phyloP scores from a whole-genome alignment of 1,139 yeast genomes.

The Lodderomyces parapsilosis region DNA sequence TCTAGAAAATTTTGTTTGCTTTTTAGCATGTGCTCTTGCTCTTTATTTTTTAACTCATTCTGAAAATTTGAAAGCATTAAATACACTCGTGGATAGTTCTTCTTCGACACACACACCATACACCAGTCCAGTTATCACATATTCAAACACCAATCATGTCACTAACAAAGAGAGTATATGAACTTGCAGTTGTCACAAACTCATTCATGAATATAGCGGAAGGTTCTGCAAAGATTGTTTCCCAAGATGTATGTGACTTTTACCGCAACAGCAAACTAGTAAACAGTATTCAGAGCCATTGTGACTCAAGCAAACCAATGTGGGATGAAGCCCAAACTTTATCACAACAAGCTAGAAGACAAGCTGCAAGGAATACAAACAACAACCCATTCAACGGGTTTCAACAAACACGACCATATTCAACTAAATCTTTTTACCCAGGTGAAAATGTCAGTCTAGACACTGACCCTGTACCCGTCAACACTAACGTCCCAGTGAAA shows the following conservation, averaged over 20 bases:
- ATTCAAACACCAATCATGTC: conserved; percentile 9
- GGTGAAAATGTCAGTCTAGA: conserved; percentile 10
- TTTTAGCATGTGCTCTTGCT: neutral
- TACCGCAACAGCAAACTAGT: conserved; percentile 19
- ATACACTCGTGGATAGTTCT: neutral
- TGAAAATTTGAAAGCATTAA: too few species aligned
- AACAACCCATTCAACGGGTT: conserved; percentile 11
- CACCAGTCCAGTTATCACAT: neutral
- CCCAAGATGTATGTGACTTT: conserved; percentile 21
- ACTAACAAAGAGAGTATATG: conserved; percentile 20
- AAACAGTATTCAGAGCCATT: conserved; percentile 19
- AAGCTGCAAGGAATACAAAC: conserved; percentile 1
- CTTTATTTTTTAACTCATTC: too few species aligned
- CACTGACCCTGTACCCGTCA: neutral
- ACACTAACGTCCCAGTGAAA: neutral
- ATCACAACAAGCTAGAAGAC: conserved; percentile 22
- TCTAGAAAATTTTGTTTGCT: neutral
- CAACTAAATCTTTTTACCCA: conserved; percentile 14
- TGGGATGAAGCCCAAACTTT: conserved; percentile 28
- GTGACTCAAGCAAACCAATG: conserved; percentile 22
- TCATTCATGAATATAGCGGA: conserved; percentile 25
- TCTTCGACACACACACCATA: neutral
- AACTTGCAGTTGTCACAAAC: conserved; percentile 27
- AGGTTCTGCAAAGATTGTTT: conserved; percentile 22
- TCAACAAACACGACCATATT: conserved; percentile 14